Conservation (phyloP, 2,329 filamentous ascomycete species). For the Penicillium thymicola region DNA sequence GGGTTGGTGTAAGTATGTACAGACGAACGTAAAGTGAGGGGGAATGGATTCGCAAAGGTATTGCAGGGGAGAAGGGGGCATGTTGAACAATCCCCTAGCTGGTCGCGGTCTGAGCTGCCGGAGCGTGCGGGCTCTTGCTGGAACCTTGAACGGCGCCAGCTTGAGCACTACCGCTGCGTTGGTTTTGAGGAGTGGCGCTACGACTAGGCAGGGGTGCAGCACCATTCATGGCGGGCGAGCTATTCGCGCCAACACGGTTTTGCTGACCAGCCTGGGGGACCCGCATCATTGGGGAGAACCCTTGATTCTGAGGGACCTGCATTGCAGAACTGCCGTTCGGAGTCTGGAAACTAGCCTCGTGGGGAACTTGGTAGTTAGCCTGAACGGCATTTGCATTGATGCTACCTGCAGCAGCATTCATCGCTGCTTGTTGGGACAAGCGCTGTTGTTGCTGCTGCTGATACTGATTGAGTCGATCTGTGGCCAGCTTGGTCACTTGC, state of each 20-base stretch:
- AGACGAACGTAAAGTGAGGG: constrained; percentile 22
- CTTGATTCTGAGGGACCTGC: constrained; percentile 48
- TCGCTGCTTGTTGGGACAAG: constrained; percentile 49
- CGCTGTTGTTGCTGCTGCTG: constrained; percentile 48
- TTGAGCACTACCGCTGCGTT: constrained; percentile 45
- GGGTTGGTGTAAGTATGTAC: constrained; percentile 31
- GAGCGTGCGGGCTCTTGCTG: constrained; percentile 43
- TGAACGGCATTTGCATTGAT: constrained; percentile 32
- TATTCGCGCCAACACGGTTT: constrained; percentile 38
- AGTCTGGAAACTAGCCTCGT: constrained; percentile 38
- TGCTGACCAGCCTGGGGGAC: constrained; percentile 48
- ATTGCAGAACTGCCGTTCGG: constrained; percentile 37
- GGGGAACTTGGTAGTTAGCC: constrained; percentile 40
- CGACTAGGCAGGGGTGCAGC: constrained; percentile 42
- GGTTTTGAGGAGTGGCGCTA: constrained; percentile 47
- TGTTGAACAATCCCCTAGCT: constrained; percentile 22
- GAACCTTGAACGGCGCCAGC: constrained; percentile 36
- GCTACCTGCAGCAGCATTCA: constrained; percentile 51
- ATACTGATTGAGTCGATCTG: constrained; percentile 48
- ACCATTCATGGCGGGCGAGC: constrained; percentile 46
- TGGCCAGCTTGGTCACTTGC: constrained; percentile 53
- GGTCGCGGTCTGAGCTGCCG: constrained; percentile 41
- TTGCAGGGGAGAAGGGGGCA: background rate
- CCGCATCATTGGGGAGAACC: constrained; percentile 54
- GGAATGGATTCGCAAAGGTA: constrained; percentile 3